Evolutionary conservation across 2,329 filamentous ascomycete genomes (phyloP), one percentile per base, ranked within the genome.

Genomic region (Allantophomopsis cytisporea): DNA sequence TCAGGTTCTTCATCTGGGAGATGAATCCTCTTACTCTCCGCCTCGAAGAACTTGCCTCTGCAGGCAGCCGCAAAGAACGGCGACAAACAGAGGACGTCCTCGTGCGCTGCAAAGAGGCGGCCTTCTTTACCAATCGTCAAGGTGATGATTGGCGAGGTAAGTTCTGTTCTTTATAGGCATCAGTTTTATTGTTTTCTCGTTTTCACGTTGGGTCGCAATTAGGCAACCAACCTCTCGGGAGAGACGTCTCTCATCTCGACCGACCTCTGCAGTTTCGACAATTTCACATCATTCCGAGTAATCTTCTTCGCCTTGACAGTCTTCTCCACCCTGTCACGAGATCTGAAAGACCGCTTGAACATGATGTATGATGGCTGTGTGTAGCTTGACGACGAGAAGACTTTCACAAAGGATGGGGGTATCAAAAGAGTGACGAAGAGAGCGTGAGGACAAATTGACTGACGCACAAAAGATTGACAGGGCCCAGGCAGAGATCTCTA

Each of bases 311-410:
- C 71, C 71, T 85, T 88, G 61, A 77, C 72, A 63, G 82, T 72
- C 77, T 94, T 95, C 68, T 85, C 83, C 62, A 88, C 83, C 57
- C 87, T 83, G 63, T 89, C 81, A 62, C 80, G 81, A 52, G 81
- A 80, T 61, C 79, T 72, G 66, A 91, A 88, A 57, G 87, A 88
- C 60, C 85, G 85, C 68, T 87, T 93, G 72, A 94, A 94, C 85
- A 94, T 94, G 62, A 59, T 40, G 18, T 20, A 38, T 17, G 33
- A 16, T 28, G 28, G 40, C 23, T 28, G 23, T 12, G 23, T 28
- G 11, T 28, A 28, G 23, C 23, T 28, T 28, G 23, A 28, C 23
- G 23, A 28, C 23, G 23, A 28, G 23, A 28, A 28, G 23, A 12
- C 8, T 28, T 28, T 10, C 23, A 10, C 23, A 12, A 6, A 8